Conservation (phyloP, 495 filamentous ascomycete genomes). For the Thermothielavioides terrestris region DNA sequence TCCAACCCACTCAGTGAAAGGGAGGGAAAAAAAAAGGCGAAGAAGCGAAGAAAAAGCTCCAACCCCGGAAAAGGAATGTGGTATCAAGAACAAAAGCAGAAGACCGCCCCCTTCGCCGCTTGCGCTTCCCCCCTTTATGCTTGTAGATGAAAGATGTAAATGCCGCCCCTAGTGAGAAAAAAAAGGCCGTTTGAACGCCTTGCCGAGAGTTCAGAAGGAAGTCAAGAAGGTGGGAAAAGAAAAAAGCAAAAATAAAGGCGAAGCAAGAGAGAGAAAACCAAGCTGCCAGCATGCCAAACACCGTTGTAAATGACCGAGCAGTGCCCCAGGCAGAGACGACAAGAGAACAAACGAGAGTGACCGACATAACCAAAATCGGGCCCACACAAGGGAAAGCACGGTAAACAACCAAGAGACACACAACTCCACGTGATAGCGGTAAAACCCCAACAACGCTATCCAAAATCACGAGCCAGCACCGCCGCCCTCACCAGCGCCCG, state of each 20-base stretch:
- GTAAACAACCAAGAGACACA: neutral
- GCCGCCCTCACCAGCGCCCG: neutral
- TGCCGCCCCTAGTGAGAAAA: neutral
- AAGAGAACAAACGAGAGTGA: neutral
- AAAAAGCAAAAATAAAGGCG: neutral
- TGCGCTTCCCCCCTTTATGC: neutral
- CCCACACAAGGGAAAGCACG: neutral
- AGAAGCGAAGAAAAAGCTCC: neutral
- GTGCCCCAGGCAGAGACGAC: neutral
- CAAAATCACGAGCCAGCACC: neutral
- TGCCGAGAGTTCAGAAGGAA: neutral
- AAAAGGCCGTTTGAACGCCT: constrained; percentile 1
- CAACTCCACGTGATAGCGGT: neutral
- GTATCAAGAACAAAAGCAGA: constrained; percentile 1
- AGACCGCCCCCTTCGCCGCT: neutral
- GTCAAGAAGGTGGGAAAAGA: neutral
- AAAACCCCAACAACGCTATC: neutral
- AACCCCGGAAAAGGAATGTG: constrained; percentile 1
- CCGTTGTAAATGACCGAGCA: neutral
- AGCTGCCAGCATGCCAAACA: neutral
- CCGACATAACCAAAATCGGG: too few relatives aligned
- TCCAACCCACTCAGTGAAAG: neutral
- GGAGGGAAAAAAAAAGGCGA: neutral
- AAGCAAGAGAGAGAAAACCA: neutral
- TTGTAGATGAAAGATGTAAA: neutral